phyloP scores from a whole-genome alignment of 2,329 filamentous ascomycete genomes.

The Alternaria infectoria region DNA sequence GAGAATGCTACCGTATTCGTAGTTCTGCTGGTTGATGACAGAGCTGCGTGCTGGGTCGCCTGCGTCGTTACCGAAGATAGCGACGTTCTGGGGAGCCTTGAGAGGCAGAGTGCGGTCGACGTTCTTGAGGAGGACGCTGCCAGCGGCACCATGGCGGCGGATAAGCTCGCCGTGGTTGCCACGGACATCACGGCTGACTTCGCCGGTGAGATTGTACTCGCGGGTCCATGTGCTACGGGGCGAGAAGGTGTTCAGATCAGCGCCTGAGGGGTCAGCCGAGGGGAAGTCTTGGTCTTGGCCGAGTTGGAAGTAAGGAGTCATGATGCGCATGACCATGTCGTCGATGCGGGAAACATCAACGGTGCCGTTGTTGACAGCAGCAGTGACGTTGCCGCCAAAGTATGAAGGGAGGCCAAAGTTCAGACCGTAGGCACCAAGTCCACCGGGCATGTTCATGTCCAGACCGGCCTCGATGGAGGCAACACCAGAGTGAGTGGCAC shows the following conservation, averaged over 20 bases:
- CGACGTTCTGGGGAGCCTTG: constrained; percentile 56
- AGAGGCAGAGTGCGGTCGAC: constrained; percentile 58
- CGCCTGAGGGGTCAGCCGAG: constrained; percentile 42
- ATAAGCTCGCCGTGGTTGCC: constrained; percentile 52
- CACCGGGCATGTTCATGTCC: constrained; percentile 55
- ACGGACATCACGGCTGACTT: constrained; percentile 45
- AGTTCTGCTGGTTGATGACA: constrained; percentile 45
- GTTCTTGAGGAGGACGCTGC: constrained; percentile 58
- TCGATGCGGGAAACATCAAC: constrained; percentile 50
- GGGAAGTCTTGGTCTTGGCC: constrained; percentile 52
- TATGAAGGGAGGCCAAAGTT: constrained; percentile 46
- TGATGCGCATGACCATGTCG: constrained; percentile 56
- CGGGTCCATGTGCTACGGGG: constrained; percentile 44
- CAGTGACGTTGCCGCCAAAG: constrained; percentile 53
- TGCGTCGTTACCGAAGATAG: constrained; percentile 59
- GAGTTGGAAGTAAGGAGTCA: constrained; percentile 55
- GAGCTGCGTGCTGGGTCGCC: constrained; percentile 54
- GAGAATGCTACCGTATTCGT: constrained; percentile 52
- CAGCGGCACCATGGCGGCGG: constrained; percentile 50
- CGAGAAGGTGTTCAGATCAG: constrained; percentile 49
- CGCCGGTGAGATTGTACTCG: constrained; percentile 44
- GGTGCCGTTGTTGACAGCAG: constrained; percentile 50
- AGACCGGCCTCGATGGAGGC: constrained; percentile 51
- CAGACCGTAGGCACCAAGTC: constrained; percentile 38
- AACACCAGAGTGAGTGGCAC: constrained; percentile 56